These are phyloP conservation scores for Picea sitchensis DNA, from an alignment of 75 land plant species.

Conservation along the genomic window DNA sequence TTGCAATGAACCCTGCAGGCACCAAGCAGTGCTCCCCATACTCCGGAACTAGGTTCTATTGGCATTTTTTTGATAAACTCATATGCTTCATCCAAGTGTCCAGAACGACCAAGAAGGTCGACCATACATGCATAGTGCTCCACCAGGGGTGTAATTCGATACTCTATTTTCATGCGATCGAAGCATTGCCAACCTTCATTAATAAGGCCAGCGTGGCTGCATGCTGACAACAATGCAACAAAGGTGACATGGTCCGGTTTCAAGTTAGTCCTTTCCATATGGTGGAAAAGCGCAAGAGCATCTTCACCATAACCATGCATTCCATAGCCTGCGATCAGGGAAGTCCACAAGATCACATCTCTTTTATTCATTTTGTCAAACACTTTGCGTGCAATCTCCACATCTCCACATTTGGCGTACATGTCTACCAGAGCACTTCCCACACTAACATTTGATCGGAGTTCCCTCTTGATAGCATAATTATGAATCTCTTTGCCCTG, in stretches of 20 bases:
- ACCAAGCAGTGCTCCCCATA: neutral
- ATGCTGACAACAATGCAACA: neutral
- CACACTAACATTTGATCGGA: neutral
- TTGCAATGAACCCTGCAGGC: neutral
- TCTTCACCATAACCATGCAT: neutral
- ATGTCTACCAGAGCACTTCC: neutral
- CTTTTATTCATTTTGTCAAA: neutral
- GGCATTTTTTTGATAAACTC: neutral
- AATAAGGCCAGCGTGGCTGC: conserved; percentile 1
- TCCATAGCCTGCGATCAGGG: neutral
- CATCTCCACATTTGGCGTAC: neutral
- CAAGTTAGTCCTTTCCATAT: neutral
- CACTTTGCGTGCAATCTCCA: neutral
- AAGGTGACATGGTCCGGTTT: conserved; percentile 6
- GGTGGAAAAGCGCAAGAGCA: neutral
- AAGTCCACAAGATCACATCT: neutral
- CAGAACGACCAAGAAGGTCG: neutral
- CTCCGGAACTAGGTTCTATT: neutral
- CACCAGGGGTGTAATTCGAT: neutral
- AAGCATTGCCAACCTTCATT: neutral
- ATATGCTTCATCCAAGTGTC: neutral
- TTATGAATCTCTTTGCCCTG: neutral
- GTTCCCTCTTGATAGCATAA: neutral
- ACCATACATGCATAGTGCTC: neutral
- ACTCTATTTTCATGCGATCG: neutral